These are phyloP conservation scores for Trametes elegans DNA, from an alignment of 768 basidiomycete species.

Conservation along the genomic window DNA sequence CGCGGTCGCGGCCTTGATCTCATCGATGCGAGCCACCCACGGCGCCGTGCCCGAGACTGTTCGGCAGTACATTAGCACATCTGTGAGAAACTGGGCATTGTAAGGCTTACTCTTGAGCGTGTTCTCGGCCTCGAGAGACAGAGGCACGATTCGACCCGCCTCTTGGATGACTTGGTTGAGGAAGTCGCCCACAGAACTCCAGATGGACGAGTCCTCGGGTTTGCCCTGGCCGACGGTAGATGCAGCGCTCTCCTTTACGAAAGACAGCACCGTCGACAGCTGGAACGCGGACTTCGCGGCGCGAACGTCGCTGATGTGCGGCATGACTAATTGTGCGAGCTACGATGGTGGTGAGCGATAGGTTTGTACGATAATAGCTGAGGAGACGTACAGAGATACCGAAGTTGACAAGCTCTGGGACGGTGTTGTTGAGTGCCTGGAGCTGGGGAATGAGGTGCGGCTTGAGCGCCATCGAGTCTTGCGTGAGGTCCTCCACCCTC, in stretches of 20 bases:
- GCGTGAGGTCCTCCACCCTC: conserved; percentile 76
- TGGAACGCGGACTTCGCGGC: conserved; percentile 77
- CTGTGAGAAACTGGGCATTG: neutral
- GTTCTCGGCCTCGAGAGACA: conserved; percentile 72
- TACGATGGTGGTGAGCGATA: conserved; percentile 28
- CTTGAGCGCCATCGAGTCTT: conserved; percentile 70
- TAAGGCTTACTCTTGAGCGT: conserved; percentile 67
- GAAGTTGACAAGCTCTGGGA: conserved; percentile 85
- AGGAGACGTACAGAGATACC: conserved; percentile 70
- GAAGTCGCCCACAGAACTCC: conserved; percentile 74
- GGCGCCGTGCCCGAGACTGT: conserved; percentile 75
- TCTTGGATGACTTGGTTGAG: conserved; percentile 72
- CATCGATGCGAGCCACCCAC: conserved; percentile 79
- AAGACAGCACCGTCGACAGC: conserved; percentile 63
- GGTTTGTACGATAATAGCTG: neutral
- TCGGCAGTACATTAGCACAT: neutral
- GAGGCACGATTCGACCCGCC: conserved; percentile 65
- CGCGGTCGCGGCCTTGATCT: conserved; percentile 79
- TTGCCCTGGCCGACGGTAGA: conserved; percentile 68
- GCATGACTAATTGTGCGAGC: conserved; percentile 89
- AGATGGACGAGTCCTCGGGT: conserved; percentile 63
- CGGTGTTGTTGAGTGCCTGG: conserved; percentile 64
- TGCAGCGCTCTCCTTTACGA: conserved; percentile 71
- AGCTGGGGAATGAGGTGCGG: conserved; percentile 70
- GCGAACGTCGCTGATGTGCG: conserved; percentile 80